phyloP scores from a whole-genome alignment of 164 flowering plant genomes.

The Liriodendron chinense region DNA sequence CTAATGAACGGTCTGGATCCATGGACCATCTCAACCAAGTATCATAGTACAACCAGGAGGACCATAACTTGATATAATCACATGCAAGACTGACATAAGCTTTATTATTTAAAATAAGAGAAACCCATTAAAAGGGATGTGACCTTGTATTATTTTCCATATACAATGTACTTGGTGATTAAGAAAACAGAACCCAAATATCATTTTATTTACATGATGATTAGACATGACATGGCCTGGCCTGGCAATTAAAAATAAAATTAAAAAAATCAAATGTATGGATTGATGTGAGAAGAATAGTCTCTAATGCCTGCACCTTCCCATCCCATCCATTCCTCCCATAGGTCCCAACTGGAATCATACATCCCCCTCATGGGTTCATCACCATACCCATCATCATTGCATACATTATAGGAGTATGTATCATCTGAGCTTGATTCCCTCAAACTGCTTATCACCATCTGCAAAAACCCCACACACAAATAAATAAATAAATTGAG shows the following conservation, averaged over 20 bases:
- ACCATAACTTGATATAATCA: too few species aligned
- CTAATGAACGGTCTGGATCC: too few species aligned
- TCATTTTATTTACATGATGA: not conserved
- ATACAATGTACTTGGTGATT: not conserved
- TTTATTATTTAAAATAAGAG: too few species aligned
- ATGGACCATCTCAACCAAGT: too few species aligned
- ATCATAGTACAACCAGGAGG: too few species aligned
- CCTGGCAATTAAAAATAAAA: not conserved
- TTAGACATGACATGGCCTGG: not conserved
- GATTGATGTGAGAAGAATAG: slow-evolving; percentile 76
- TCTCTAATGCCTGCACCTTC: slow-evolving; percentile 89
- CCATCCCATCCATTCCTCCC: slow-evolving; percentile 99
- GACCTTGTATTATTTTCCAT: too few species aligned
- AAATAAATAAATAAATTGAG: too few species aligned
- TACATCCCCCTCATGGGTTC: slow-evolving; percentile 51
- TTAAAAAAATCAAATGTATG: slow-evolving; percentile 48
- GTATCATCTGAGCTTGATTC: slow-evolving; percentile 15
- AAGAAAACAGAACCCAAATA: not conserved
- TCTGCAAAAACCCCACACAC: slow-evolving; percentile 30
- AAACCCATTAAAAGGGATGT: too few species aligned
- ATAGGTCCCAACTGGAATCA: slow-evolving; percentile 68
- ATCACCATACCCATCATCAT: slow-evolving; percentile 15
- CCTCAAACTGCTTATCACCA: slow-evolving; percentile 63
- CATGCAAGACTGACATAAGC: too few species aligned
- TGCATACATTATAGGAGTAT: slow-evolving; percentile 11